Percentiles rank a stretch among this genome's conserved stretches.
Evolutionary conservation across 2,329 filamentous ascomycete species (phyloP).

Genomic region (Botrytis aclada): DNA sequence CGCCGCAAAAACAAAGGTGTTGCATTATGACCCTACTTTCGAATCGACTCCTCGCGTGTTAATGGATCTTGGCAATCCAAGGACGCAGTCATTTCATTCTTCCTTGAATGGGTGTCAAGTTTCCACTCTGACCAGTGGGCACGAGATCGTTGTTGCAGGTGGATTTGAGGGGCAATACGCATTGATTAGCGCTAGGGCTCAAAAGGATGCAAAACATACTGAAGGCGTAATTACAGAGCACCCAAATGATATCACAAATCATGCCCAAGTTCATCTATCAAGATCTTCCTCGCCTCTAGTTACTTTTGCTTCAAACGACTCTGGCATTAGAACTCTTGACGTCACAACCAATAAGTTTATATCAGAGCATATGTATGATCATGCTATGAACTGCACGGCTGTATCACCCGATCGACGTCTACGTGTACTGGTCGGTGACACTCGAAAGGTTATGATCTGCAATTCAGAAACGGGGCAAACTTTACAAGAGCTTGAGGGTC

Average conservation of each 20-base stretch:
- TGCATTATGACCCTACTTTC: constrained; percentile 49
- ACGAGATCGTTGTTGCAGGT: constrained; percentile 41
- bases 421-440: constrained; percentile 71
- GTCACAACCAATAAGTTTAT: constrained; percentile 57
- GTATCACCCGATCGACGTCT: constrained; percentile 69
- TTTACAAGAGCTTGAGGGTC: constrained; percentile 57
- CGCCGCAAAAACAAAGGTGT: constrained; percentile 49
- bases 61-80: constrained; percentile 35
- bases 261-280: constrained; percentile 55
- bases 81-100: constrained; percentile 29
- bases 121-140: constrained; percentile 37
- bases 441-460: constrained; percentile 61
- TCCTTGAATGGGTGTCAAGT: constrained; percentile 32
- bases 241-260: constrained; percentile 61
- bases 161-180: constrained; percentile 43
- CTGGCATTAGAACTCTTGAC: constrained; percentile 56
- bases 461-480: constrained; percentile 63
- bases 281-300: constrained; percentile 55
- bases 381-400: constrained; percentile 69
- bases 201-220: constrained; percentile 34
- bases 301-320: constrained; percentile 62
- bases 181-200: constrained; percentile 37
- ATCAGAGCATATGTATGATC: constrained; percentile 52
- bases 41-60: constrained; percentile 19
- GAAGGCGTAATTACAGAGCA: constrained; percentile 46